A percentile compares a stretch with the other conserved stretches of the same genome.
Conservation (phyloP, 441 rosid genomes). For the Gossypium aridum region DNA sequence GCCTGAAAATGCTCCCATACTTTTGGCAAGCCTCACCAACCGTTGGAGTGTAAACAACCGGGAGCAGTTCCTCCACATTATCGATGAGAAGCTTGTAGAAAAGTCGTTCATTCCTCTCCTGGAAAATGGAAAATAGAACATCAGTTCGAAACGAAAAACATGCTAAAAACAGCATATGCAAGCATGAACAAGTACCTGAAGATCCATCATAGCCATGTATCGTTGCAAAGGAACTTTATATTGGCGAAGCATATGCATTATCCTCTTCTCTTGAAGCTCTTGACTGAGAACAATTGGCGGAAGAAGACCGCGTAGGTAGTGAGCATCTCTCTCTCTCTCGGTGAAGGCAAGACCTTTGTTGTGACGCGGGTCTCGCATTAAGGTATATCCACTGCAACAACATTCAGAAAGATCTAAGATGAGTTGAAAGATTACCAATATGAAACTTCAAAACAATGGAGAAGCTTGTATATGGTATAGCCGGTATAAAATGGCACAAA, state of each 20-base stretch:
- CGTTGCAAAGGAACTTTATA: constrained; percentile 88
- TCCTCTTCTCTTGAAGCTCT: constrained; percentile 82
- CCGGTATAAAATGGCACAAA: too few species aligned
- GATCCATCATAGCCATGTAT: constrained; percentile 93
- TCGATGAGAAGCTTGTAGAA: constrained; percentile 92
- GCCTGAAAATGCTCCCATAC: constrained; percentile 93
- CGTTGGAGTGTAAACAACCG: constrained; percentile 95
- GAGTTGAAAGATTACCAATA: not conserved
- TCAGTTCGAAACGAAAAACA: not conserved
- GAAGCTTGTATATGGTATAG: too few species aligned
- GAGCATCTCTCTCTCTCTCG: not conserved
- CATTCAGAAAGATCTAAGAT: not conserved
- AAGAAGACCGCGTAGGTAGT: not conserved
- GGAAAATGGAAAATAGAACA: constrained; percentile 15
- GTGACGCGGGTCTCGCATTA: constrained; percentile 76
- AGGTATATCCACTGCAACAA: constrained; percentile 64
- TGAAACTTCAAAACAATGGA: not conserved
- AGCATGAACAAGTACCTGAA: constrained; percentile 47
- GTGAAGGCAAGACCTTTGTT: constrained; percentile 1
- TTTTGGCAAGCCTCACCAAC: constrained; percentile 99
- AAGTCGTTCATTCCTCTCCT: constrained; percentile 90
- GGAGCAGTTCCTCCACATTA: constrained; percentile 92
- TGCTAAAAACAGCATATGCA: not conserved
- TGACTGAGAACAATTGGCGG: constrained; percentile 69
- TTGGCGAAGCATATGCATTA: constrained; percentile 82